A percentile compares a stretch with the other conserved stretches of the same genome.
phyloP scores from a whole-genome alignment of 805 yeast species.

The Candida ortonii region DNA sequence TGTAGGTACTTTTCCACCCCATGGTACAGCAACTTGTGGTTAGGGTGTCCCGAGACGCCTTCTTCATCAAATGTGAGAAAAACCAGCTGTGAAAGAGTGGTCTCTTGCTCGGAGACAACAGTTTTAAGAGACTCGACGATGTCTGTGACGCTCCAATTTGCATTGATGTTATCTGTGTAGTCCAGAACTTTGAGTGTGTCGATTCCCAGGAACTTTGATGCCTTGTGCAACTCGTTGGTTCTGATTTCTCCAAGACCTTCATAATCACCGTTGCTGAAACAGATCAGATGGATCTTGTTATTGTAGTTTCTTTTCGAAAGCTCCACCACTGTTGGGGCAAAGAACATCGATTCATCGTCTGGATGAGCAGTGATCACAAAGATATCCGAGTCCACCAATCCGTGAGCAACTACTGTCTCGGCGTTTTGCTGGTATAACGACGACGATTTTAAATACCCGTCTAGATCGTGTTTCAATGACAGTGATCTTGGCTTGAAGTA shows the following conservation, averaged over 20 bases:
- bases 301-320: constrained; percentile 43
- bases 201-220: constrained; percentile 53
- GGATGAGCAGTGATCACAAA: constrained; percentile 80
- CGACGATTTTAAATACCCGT: constrained; percentile 19
- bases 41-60: constrained; percentile 88
- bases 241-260: constrained; percentile 70
- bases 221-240: constrained; percentile 51
- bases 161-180: constrained; percentile 66
- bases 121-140: constrained; percentile 39
- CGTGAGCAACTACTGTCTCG: constrained; percentile 14
- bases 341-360: constrained; percentile 98
- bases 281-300: constrained; percentile 56
- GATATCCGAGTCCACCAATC: constrained; percentile 24
- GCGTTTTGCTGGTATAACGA: constrained; percentile 25
- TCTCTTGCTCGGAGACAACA: constrained; percentile 15
- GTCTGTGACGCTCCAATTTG: constrained; percentile 53
- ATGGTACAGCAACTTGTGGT: constrained; percentile 64
- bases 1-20: constrained; percentile 43
- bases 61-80: constrained; percentile 74
- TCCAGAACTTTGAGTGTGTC: constrained; percentile 45
- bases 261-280: constrained; percentile 76
- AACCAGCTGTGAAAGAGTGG: constrained; percentile 29
- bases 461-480: constrained; percentile 8
- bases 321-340: constrained; percentile 71
- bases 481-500: background rate